These are phyloP conservation scores for Cladophialophora psammophila DNA, from an alignment of 2,329 filamentous ascomycete genomes.

Conservation along the genomic window DNA sequence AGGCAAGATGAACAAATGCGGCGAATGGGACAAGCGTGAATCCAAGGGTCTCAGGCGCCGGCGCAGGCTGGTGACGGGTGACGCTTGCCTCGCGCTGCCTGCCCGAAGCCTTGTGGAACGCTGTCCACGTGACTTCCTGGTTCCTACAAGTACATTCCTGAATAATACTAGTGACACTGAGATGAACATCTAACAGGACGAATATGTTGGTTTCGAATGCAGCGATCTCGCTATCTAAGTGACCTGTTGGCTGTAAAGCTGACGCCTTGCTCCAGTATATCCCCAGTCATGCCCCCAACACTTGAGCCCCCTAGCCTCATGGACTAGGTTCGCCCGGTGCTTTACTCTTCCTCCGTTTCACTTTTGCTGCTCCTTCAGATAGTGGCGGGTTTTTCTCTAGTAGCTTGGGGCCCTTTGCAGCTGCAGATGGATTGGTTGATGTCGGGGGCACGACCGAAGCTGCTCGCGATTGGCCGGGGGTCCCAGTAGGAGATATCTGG, in stretches of 20 bases:
- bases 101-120: neutral
- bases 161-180: neutral
- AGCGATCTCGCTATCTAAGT: neutral
- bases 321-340: slow-evolving; percentile 23
- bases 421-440: slow-evolving; percentile 1
- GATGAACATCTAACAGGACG: neutral
- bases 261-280: neutral
- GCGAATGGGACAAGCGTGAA: slow-evolving; percentile 8
- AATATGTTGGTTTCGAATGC: neutral
- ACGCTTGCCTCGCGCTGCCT: slow-evolving; percentile 9
- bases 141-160: neutral
- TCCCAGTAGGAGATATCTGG: slow-evolving; percentile 2
- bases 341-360: slow-evolving; percentile 35
- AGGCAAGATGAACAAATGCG: slow-evolving; percentile 16
- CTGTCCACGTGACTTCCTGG: neutral
- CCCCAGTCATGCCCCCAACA: neutral
- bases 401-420: slow-evolving; percentile 8
- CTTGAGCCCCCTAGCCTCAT: slow-evolving; percentile 15
- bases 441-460: slow-evolving; percentile 24
- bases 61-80: slow-evolving; percentile 8
- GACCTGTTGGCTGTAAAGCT: neutral
- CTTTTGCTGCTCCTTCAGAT: slow-evolving; percentile 25
- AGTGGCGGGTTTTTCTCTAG: slow-evolving; percentile 16
- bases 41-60: neutral
- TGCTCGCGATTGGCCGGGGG: slow-evolving; percentile 31